Conservation (phyloP, 352 stramenopile species). For the Pythium dissimile region DNA sequence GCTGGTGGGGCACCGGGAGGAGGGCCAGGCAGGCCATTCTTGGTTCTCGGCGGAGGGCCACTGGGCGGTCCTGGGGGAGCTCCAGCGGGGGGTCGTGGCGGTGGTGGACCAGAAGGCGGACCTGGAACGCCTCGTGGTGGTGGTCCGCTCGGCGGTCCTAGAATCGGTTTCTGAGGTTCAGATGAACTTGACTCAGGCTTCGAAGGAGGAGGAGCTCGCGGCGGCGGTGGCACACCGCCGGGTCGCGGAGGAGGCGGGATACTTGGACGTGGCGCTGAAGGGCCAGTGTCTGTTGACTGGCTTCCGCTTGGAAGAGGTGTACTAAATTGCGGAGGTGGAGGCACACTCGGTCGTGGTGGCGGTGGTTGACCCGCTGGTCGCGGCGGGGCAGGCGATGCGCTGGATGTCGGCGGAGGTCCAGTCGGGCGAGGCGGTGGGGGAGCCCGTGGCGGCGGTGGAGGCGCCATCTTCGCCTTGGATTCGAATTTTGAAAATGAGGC, state of each 20-base stretch:
- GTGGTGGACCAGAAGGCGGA: slow-evolving; percentile 15
- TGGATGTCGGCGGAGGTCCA: slow-evolving; percentile 6
- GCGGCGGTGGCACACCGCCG: slow-evolving; percentile 26
- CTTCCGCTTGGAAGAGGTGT: slow-evolving; percentile 5
- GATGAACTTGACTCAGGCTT: not conserved
- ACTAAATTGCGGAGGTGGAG: slow-evolving; percentile 11
- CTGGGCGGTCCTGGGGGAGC: slow-evolving; percentile 29
- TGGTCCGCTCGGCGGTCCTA: slow-evolving; percentile 4
- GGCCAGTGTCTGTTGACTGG: not conserved
- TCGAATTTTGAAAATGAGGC: too few species aligned
- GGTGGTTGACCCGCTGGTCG: not conserved
- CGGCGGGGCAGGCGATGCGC: slow-evolving; percentile 8
- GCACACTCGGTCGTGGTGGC: slow-evolving; percentile 23
- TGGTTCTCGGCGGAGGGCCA: slow-evolving; percentile 29
- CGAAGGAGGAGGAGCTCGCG: slow-evolving; percentile 26
- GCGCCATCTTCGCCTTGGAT: not conserved
- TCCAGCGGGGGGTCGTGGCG: slow-evolving; percentile 25
- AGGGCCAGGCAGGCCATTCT: slow-evolving; percentile 27
- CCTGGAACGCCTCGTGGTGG: slow-evolving; percentile 8
- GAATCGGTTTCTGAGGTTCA: slow-evolving; percentile 5
- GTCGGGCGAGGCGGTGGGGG: slow-evolving; percentile 15
- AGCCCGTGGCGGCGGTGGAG: slow-evolving; percentile 10
- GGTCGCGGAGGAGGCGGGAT: slow-evolving; percentile 26
- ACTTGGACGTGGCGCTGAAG: slow-evolving; percentile 7
- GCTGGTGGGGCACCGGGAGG: slow-evolving; percentile 44